phyloP scores from a whole-genome alignment of 2,329 filamentous ascomycete genomes.

The Scytalidium sp. region DNA sequence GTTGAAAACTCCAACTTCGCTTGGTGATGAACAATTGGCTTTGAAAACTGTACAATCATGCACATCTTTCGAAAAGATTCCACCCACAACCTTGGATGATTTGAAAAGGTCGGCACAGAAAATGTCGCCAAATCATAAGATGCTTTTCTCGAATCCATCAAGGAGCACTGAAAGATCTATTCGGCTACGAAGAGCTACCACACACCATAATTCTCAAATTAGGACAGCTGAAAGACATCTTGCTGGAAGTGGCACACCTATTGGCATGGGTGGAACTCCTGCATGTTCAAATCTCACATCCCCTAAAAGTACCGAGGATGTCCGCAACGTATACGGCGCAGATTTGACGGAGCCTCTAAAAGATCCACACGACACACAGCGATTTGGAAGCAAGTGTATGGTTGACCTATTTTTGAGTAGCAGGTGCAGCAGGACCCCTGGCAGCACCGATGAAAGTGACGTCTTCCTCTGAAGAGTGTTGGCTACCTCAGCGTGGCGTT shows the following conservation, averaged over 20 bases:
- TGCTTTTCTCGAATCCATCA: not conserved
- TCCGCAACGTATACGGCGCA: conserved; percentile 12
- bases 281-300: not conserved
- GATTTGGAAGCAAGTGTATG: conserved; percentile 47
- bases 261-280: not conserved
- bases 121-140: conserved; percentile 9
- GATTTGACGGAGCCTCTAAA: conserved; percentile 18
- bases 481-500: too few relatives aligned
- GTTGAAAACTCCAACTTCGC: conserved; percentile 11
- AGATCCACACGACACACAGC: conserved; percentile 26
- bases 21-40: conserved; percentile 15
- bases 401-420: conserved; percentile 53
- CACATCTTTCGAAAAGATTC: conserved; percentile 14
- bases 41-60: conserved; percentile 17
- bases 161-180: not conserved
- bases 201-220: not conserved
- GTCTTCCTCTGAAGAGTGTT: conserved; percentile 34
- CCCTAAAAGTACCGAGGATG: conserved; percentile 11
- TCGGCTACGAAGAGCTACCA: not conserved
- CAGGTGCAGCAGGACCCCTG: conserved; percentile 39
- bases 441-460: conserved; percentile 34
- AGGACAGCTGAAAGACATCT: not conserved
- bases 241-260: not conserved
- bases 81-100: conserved; percentile 6
- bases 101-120: conserved; percentile 13